Percentiles rank a stretch among this genome's conserved stretches.
These are phyloP conservation scores for Panicum virgatum DNA, from an alignment of 202 grass and related monocot species.

Conservation along the genomic window DNA sequence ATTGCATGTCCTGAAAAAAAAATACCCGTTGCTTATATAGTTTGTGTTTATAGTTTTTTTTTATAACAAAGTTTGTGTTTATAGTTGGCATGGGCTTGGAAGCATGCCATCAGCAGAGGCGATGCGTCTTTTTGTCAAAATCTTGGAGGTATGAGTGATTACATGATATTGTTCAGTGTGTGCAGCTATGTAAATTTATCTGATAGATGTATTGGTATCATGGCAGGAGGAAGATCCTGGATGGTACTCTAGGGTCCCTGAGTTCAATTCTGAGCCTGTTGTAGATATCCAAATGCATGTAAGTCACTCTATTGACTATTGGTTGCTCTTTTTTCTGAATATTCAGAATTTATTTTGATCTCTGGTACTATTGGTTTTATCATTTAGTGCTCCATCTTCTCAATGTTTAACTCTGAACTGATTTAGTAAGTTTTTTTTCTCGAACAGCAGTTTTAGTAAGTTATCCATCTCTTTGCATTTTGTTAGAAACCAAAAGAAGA, in stretches of 20 bases:
- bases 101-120: constrained; percentile 89
- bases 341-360: constrained; percentile 7
- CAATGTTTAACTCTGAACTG: neutral
- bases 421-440: neutral
- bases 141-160: constrained; percentile 76
- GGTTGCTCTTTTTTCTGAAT: neutral
- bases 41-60: constrained; percentile 65
- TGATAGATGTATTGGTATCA: constrained; percentile 28
- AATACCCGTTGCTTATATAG: constrained; percentile 6
- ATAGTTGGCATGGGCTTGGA: constrained; percentile 96
- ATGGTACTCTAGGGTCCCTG: constrained; percentile 86
- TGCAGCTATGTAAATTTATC: constrained; percentile 28
- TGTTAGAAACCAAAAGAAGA: constrained; percentile 74
- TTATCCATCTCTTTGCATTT: constrained; percentile 38
- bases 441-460: neutral
- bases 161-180: constrained; percentile 23
- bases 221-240: constrained; percentile 97
- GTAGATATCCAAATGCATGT: constrained; percentile 92
- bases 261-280: constrained; percentile 63
- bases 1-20: neutral
- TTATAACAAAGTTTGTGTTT: constrained; percentile 38
- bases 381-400: constrained; percentile 2
- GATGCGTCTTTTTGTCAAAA: constrained; percentile 98
- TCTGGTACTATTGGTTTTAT: constrained; percentile 19
- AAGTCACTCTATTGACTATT: constrained; percentile 41